These are phyloP conservation scores for Amoebophrya sp. DNA, from an alignment of 169 alveolate genomes.

Conservation along the genomic window DNA sequence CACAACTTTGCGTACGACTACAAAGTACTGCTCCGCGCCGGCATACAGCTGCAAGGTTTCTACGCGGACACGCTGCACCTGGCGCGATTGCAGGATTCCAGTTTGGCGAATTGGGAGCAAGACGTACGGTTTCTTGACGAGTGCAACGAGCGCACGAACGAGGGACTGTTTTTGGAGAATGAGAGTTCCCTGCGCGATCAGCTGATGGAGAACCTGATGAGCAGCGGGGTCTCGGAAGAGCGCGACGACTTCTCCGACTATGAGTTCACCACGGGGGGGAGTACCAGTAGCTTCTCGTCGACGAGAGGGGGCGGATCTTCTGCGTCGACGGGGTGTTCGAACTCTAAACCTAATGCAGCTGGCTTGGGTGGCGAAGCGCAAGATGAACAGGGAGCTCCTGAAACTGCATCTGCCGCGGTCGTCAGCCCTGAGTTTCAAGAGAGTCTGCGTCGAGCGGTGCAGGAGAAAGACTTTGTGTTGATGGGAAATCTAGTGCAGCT, in stretches of 20 bases:
- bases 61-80: slow-evolving; percentile 25
- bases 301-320: too few relatives aligned
- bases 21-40: neutral
- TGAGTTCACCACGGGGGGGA: too few relatives aligned
- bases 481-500: too few relatives aligned
- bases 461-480: too few relatives aligned
- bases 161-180: neutral
- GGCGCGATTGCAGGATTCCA: slow-evolving; percentile 14
- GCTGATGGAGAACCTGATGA: neutral
- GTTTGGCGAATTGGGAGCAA: slow-evolving; percentile 25
- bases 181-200: neutral
- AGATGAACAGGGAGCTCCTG: too few relatives aligned
- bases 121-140: slow-evolving; percentile 13
- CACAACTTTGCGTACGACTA: slow-evolving; percentile 25
- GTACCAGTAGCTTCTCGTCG: too few relatives aligned
- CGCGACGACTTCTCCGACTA: neutral
- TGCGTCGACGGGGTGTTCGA: too few relatives aligned
- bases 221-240: neutral
- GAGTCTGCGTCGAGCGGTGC: too few relatives aligned
- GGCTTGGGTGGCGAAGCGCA: too few relatives aligned
- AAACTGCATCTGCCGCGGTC: too few relatives aligned
- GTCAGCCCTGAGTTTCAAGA: too few relatives aligned
- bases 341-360: too few relatives aligned
- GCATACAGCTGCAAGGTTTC: neutral
- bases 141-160: neutral